Evolutionary conservation across 2,329 filamentous ascomycete genomes (phyloP).

Genomic region (Cercospora berteroae): DNA sequence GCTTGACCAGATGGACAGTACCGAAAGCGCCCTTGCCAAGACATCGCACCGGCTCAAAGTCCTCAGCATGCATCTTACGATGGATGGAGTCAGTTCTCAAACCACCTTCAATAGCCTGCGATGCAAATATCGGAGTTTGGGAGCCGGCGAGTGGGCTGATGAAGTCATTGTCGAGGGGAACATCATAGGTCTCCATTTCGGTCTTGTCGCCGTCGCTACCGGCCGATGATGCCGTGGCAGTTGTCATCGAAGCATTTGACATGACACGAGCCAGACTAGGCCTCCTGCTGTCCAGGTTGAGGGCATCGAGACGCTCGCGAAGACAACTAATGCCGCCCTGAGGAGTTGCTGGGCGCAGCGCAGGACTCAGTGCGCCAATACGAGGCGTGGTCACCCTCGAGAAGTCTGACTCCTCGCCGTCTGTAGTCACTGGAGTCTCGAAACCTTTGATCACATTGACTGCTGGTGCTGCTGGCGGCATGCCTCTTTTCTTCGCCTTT

Average conservation of each 20-base stretch:
- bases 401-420: constrained; percentile 57
- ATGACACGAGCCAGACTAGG: constrained; percentile 46
- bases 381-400: constrained; percentile 34
- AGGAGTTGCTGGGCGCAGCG: constrained; percentile 50
- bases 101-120: constrained; percentile 53
- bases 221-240: constrained; percentile 53
- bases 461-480: constrained; percentile 40
- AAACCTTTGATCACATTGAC: constrained; percentile 49
- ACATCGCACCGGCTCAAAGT: constrained; percentile 88
- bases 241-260: constrained; percentile 47
- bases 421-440: constrained; percentile 52
- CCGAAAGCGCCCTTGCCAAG: constrained; percentile 96
- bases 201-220: constrained; percentile 66
- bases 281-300: constrained; percentile 64
- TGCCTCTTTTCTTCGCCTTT: constrained; percentile 40
- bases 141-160: constrained; percentile 60
- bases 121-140: constrained; percentile 38
- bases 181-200: constrained; percentile 79
- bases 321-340: constrained; percentile 75
- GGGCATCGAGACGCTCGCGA: constrained; percentile 74
- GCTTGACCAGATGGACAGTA: constrained; percentile 90
- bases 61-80: constrained; percentile 85
- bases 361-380: constrained; percentile 48
- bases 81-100: constrained; percentile 52
- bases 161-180: constrained; percentile 81